Base-by-base conservation (phyloP, 2,329 filamentous ascomycete genomes). In the Colletotrichum ledebouriae region DNA sequence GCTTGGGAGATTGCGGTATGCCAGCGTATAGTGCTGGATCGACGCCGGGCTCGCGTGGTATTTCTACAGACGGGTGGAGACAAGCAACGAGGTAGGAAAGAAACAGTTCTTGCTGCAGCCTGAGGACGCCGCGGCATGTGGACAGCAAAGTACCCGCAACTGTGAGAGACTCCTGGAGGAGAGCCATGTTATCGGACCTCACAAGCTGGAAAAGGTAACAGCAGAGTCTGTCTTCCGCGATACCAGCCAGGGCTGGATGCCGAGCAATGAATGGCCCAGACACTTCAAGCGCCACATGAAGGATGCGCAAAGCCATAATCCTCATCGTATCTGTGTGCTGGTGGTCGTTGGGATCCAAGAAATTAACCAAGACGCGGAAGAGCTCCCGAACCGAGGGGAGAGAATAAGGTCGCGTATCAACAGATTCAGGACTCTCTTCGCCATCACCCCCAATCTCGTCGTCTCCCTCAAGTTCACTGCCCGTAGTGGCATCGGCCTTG, bases 191-290 rank as follows among this genome's bases (percentile, higher is more conserved):
- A 74, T 99, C 97, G 6, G 94, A 98, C 67, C 95, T 89, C 46
- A 98, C 94, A 33, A 99, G 87, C 81, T 99, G 97, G 82, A 99
- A 99, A 10, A 99, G 85, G 78, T 97, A 94, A 70, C 93, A 92
- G 77, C 97, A 99, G 25, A 99, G 84, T 25, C 94, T 93, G 78
- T 99, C 95, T 78, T 97, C 94, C 0, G 96, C 96, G 63, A 99
- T 87, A 4, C 87, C 89, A 11, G 95, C 94, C 59, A 99, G 83
- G 66, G 92, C 93, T 6, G 95, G 94, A 77, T 99, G 96, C 71
- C 92, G 92, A 56, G 94, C 93, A 76, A 99, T 98, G 7, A 94
- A 97, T 4, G 96, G 95, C 0, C 96, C 96, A 2, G 96, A 94
- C 66, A 99, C 95, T 80, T 99, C 96, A 22, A 99, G 87, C 2